Conservation (phyloP, 441 rosid species). For the Arabidopsis lyrata region DNA sequence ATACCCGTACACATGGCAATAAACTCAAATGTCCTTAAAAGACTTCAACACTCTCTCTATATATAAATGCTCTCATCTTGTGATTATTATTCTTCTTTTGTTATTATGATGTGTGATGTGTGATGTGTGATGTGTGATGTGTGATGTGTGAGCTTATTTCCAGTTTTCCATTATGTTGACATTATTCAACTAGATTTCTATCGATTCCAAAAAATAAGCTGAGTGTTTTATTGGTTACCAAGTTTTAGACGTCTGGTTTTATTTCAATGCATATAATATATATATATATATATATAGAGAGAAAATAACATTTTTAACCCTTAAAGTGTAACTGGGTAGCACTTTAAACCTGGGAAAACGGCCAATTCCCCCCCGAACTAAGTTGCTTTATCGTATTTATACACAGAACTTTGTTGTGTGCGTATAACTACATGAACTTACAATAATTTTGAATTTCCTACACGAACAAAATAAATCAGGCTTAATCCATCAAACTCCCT, state of each 20-base stretch:
- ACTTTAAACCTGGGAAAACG: too few species aligned
- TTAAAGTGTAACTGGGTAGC: too few species aligned
- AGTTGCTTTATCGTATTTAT: too few species aligned
- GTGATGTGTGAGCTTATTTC: constrained; percentile 20
- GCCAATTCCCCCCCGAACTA: too few species aligned
- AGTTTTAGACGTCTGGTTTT: background rate
- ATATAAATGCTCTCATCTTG: constrained; percentile 7
- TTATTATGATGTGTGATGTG: constrained; percentile 8
- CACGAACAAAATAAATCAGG: too few species aligned
- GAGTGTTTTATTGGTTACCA: constrained; percentile 15
- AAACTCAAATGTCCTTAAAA: constrained; percentile 71
- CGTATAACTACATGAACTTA: too few species aligned
- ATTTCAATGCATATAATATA: background rate
- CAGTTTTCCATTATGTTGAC: constrained; percentile 1
- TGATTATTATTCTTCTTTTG: constrained; percentile 12
- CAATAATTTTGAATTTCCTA: too few species aligned
- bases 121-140: too few species aligned
- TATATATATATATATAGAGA: background rate
- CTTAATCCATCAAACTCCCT: too few species aligned
- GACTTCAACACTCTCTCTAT: background rate
- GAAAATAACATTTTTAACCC: too few species aligned
- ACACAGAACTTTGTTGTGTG: too few species aligned
- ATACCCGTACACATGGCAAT: constrained; percentile 67
- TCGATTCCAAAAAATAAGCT: constrained; percentile 30
- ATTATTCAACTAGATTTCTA: constrained; percentile 9